Percentiles rank a stretch among this genome's conserved stretches.
These are phyloP conservation scores for Candida glaebosa DNA, from an alignment of 805 yeast genomes.

Conservation along the genomic window DNA sequence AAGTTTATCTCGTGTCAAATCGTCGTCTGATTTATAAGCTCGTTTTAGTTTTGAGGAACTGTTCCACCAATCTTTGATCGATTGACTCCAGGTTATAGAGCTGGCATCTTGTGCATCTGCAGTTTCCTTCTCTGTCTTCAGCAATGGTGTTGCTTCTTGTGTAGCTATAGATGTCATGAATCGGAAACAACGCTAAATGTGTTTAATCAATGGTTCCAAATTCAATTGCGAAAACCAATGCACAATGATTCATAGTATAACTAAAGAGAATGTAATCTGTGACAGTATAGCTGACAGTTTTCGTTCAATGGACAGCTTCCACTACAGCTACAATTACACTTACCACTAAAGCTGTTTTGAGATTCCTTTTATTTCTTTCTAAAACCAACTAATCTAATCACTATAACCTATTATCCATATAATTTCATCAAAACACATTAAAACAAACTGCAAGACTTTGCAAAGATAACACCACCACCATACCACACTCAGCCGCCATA, in stretches of 20 bases:
- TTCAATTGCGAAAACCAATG: too few relatives aligned
- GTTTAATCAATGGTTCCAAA: neutral
- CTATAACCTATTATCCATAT: too few relatives aligned
- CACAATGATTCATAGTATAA: too few relatives aligned
- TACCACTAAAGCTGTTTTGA: too few relatives aligned
- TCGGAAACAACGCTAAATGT: neutral
- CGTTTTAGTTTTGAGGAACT: slow-evolving; percentile 4
- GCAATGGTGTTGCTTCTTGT: neutral
- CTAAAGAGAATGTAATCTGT: neutral
- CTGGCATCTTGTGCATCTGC: neutral
- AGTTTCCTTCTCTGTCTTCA: too few relatives aligned
- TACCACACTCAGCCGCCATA: too few relatives aligned
- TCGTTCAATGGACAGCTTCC: neutral
- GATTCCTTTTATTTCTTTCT: too few relatives aligned
- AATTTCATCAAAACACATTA: too few relatives aligned
- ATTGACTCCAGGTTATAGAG: slow-evolving; percentile 22
- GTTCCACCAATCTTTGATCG: slow-evolving; percentile 39
- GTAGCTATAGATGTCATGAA: neutral
- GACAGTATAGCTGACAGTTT: neutral
- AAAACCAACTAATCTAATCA: too few relatives aligned
- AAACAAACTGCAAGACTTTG: too few relatives aligned
- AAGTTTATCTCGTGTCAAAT: slow-evolving; percentile 16
- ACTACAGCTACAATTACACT: too few relatives aligned
- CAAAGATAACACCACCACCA: too few relatives aligned
- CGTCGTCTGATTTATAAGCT: slow-evolving; percentile 1